phyloP scores from a whole-genome alignment of 352 stramenopile species.

The Pythium inflatum region DNA sequence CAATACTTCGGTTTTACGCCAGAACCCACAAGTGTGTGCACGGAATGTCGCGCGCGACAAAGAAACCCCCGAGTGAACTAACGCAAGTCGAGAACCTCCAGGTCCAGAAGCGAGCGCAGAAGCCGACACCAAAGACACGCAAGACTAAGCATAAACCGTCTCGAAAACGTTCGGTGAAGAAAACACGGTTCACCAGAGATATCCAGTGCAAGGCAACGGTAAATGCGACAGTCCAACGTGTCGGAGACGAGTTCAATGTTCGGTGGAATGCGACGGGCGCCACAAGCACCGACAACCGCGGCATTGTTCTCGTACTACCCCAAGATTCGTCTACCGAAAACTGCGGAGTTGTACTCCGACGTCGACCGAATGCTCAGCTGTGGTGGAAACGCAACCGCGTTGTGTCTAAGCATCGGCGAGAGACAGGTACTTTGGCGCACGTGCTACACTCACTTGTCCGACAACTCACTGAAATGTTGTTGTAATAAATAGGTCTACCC shows the following conservation, averaged over 20 bases:
- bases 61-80: no score
- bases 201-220: neutral
- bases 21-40: neutral
- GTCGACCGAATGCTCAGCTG: constrained; percentile 1
- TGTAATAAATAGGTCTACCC: no score
- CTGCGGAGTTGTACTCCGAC: neutral
- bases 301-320: neutral
- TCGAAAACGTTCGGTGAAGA: neutral
- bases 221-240: neutral
- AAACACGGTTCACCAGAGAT: neutral
- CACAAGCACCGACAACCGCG: neutral
- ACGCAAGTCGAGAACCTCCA: no score
- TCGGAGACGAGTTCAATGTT: neutral
- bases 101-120: neutral
- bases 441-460: no score
- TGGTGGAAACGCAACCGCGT: neutral
- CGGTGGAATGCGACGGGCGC: neutral
- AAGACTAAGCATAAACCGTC: neutral
- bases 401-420: neutral
- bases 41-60: neutral
- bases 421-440: no score
- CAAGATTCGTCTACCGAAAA: neutral
- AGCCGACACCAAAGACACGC: neutral
- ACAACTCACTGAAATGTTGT: no score
- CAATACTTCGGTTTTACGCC: neutral